Evolutionary conservation across 805 yeast species (phyloP).

Genomic region (Metahyphopichia silvanorum): DNA sequence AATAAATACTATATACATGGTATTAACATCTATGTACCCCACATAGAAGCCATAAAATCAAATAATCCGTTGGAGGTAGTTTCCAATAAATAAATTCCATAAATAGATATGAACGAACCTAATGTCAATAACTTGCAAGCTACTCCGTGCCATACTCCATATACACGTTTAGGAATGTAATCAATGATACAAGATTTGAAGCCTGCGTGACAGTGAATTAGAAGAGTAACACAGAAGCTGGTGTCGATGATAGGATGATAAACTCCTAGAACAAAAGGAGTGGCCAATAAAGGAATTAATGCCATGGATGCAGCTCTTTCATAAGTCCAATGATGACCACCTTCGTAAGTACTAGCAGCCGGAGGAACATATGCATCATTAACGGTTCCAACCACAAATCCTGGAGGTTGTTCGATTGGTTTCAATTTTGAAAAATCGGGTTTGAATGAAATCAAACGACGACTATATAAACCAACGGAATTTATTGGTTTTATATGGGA

Average conservation of each 20-base stretch:
- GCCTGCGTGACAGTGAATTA: constrained; percentile 83
- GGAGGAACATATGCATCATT: constrained; percentile 84
- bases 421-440: constrained; percentile 49
- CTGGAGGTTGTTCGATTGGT: constrained; percentile 79
- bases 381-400: constrained; percentile 86
- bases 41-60: constrained; percentile 58
- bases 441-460: constrained; percentile 21
- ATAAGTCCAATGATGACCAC: constrained; percentile 91
- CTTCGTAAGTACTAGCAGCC: constrained; percentile 58
- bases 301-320: constrained; percentile 71
- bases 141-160: constrained; percentile 68
- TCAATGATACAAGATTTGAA: constrained; percentile 89
- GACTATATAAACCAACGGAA: too few species aligned
- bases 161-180: constrained; percentile 84
- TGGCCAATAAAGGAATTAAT: constrained; percentile 70
- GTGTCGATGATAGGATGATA: constrained; percentile 71
- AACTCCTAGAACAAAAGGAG: constrained; percentile 77
- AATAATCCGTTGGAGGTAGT: constrained; percentile 77
- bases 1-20: constrained; percentile 1
- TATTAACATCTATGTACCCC: constrained; percentile 43
- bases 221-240: constrained; percentile 56
- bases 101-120: constrained; percentile 68
- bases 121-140: constrained; percentile 66
- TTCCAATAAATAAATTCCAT: constrained; percentile 81
- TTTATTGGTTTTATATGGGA: too few species aligned